A percentile compares a stretch with the other conserved stretches of the same genome.
phyloP scores from a whole-genome alignment of 2,329 filamentous ascomycete genomes.

The Falciphora oryzae region DNA sequence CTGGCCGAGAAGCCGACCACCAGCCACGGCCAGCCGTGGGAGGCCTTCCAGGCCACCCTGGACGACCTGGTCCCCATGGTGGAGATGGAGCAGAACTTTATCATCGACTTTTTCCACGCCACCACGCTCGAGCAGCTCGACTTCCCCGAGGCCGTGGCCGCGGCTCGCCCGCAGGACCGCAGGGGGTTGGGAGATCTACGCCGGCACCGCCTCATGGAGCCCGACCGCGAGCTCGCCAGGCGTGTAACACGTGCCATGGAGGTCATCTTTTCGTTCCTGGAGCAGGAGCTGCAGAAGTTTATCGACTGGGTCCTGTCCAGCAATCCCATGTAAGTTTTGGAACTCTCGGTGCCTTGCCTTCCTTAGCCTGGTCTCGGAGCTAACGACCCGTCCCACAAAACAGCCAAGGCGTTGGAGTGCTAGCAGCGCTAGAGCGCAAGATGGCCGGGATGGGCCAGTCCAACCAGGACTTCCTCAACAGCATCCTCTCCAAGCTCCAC shows the following conservation, averaged over 20 bases:
- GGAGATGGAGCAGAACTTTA: slow-evolving; percentile 92
- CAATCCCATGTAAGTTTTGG: slow-evolving; percentile 68
- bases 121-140: slow-evolving; percentile 77
- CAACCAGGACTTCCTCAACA: slow-evolving; percentile 86
- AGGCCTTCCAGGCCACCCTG: slow-evolving; percentile 73
- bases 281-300: slow-evolving; percentile 69
- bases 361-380: neutral
- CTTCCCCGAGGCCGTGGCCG: slow-evolving; percentile 73
- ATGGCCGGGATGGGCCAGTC: slow-evolving; percentile 76
- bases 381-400: neutral
- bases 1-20: slow-evolving; percentile 52
- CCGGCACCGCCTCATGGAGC: slow-evolving; percentile 74
- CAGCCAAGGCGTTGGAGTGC: slow-evolving; percentile 83
- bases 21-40: slow-evolving; percentile 66
- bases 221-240: slow-evolving; percentile 79
- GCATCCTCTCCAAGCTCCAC: slow-evolving; percentile 71
- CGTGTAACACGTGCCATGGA: slow-evolving; percentile 85
- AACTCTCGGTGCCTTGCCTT: neutral
- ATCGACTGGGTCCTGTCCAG: slow-evolving; percentile 77
- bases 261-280: slow-evolving; percentile 77
- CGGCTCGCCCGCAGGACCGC: slow-evolving; percentile 60
- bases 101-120: slow-evolving; percentile 95
- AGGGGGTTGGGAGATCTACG: slow-evolving; percentile 62
- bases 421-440: slow-evolving; percentile 75
- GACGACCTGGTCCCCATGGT: slow-evolving; percentile 79